A percentile compares a stretch with the other conserved stretches of the same genome.
Evolutionary conservation across 164 flowering plant species (phyloP).

Genomic region (Amborella trichopoda): DNA sequence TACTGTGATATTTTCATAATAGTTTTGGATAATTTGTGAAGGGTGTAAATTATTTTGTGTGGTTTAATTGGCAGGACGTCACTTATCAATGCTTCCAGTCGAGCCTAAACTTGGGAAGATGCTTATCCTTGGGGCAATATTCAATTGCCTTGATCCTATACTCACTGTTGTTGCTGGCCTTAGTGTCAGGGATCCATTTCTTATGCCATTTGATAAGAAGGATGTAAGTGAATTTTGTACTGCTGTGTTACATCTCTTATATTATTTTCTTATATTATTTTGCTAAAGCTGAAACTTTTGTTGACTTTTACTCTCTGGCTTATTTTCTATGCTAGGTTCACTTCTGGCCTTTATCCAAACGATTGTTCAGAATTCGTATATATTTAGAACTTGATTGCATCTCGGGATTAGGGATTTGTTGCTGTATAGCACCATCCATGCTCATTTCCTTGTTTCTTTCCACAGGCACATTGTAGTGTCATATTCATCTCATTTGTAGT

Average conservation of each 20-base stretch:
- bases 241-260: not conserved
- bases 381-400: too few relatives aligned
- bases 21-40: not conserved
- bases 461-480: too few relatives aligned
- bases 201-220: conserved; percentile 80
- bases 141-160: conserved; percentile 82
- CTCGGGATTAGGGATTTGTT: too few relatives aligned
- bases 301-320: too few relatives aligned
- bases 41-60: not conserved
- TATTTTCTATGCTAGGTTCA: too few relatives aligned
- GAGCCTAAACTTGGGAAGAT: conserved; percentile 99
- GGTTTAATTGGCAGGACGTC: conserved; percentile 45
- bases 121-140: conserved; percentile 81
- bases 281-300: too few relatives aligned
- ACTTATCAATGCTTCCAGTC: conserved; percentile 83
- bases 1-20: not conserved
- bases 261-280: conserved; percentile 1
- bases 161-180: conserved; percentile 87
- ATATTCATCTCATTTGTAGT: too few relatives aligned
- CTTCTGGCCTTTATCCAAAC: too few relatives aligned
- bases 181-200: conserved; percentile 89
- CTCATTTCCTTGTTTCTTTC: too few relatives aligned
- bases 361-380: too few relatives aligned
- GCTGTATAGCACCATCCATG: too few relatives aligned
- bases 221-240: conserved; percentile 55